Base-by-base conservation (phyloP, 331 rosid genomes). In the Arachis monticola region DNA sequence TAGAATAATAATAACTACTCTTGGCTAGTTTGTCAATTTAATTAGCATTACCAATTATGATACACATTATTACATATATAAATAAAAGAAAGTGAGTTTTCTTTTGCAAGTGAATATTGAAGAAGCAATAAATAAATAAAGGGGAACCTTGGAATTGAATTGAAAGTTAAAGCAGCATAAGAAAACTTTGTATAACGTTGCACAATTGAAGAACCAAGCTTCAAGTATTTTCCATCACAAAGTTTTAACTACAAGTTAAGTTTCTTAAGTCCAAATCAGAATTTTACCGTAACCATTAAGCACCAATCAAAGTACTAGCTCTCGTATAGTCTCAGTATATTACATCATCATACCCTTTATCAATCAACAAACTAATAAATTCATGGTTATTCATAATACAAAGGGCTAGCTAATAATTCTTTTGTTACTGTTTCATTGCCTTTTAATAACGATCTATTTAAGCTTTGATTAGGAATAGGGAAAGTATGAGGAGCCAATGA, bases 201-300 rank as follows among this genome's bases (percentile, higher is more conserved):
- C 68, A 79, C 82, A 82, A 87, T 77, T 85, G 75, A 75, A 82
- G 70, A 76, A 85, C 85, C 83, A 87, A 85, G 77, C 90, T 85
- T 76, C 67, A 80, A 85, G 85, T 81, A 76, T 81, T 70, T 78
- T 62, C 67, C 41, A 68, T 65, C 75, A 40, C 86, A 81, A 70
- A 71, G n/a, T 77, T 87, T 88, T 75, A 69, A 65, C 96, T 87
- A 90, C 40, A 90, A 85, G 91, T 53, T 67, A 88, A 84, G 87
- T 88, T 67, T 88, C 83, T 82, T 83, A 40, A 74, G 47, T 60
- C 66, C 66, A 66, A 80, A 78, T 35, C 40, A 35, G 40, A 58
- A 70, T 14, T 69, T 82, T 86, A 66, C 64, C 83, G 76, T 74
- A 42, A 74, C 67, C 57, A 44, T 42, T 58, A 74, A 86, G 59